These are phyloP conservation scores for Elaeis oleifera DNA, from an alignment of 202 grass and related monocot species.

Conservation along the genomic window DNA sequence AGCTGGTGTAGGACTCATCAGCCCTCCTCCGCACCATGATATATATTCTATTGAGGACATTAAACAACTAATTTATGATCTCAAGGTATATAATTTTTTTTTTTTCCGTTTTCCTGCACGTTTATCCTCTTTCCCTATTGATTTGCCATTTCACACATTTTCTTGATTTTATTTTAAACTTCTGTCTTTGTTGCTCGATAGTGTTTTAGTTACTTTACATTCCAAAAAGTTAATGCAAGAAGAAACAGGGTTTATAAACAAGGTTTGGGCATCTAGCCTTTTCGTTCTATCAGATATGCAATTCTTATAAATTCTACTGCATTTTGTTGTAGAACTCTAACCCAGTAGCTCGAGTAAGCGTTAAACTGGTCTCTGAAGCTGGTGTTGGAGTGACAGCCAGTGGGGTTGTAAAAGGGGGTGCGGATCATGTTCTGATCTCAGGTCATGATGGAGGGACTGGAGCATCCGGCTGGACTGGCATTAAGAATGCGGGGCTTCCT, in stretches of 20 bases:
- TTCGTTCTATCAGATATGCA: too few species aligned
- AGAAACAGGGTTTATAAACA: too few species aligned
- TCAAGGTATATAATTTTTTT: slow-evolving; percentile 54
- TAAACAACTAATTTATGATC: slow-evolving; percentile 87
- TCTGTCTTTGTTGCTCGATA: too few species aligned
- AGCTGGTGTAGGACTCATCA: slow-evolving; percentile 95
- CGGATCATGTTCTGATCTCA: slow-evolving; percentile 92
- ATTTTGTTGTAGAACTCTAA: slow-evolving; percentile 51
- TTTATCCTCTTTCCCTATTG: too few species aligned
- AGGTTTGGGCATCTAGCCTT: too few species aligned
- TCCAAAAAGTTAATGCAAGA: too few species aligned
- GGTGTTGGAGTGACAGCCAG: slow-evolving; percentile 94
- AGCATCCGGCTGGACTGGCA: slow-evolving; percentile 96
- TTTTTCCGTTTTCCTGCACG: too few species aligned
- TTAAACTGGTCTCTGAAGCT: slow-evolving; percentile 89
- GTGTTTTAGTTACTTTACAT: too few species aligned
- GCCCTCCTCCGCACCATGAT: slow-evolving; percentile 93
- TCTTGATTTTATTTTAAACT: too few species aligned
- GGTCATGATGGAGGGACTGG: slow-evolving; percentile 96
- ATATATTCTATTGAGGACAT: slow-evolving; percentile 99
- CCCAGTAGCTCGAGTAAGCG: slow-evolving; percentile 75
- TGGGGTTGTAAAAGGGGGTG: slow-evolving; percentile 94
- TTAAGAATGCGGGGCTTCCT: slow-evolving; percentile 98
- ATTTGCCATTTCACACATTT: not conserved
- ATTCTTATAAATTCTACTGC: too few species aligned